Base-by-base conservation (phyloP, 2,329 filamentous ascomycete genomes). In the Capronia coronata region DNA sequence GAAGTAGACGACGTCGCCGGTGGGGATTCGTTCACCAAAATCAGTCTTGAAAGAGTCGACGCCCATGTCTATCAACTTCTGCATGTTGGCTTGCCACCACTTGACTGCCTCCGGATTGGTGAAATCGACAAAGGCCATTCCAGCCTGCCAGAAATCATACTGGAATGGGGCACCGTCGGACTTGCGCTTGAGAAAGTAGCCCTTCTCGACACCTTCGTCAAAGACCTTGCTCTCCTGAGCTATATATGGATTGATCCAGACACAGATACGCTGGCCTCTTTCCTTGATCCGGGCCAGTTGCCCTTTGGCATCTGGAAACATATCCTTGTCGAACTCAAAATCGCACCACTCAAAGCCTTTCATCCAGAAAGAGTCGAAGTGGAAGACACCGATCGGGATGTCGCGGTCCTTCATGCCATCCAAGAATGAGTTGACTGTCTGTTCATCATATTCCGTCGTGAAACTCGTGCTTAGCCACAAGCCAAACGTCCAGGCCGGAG, bases 291-390 rank as follows among this genome's bases (percentile, higher is more conserved):
- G 75, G 6, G 72, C 63, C 52, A 87, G 79, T 60, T 83, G 82
- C 0, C 74, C 78, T 43, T 75, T 73, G 1, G 84, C 80, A 55
- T 87, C 82, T 0, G 83, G 82, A 65, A 87, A 87, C 58, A 77
- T 77, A 40, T 82, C 77, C 1, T 75, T 68, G 60, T 84, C 82
- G 67, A 86, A 87, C 43, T 81, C 74, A 56, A 87, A 87, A 64
- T 87, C 83, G 51, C 82, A 86, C 84, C 83, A 87, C 48, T 80
- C 79, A 63, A 86, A 87, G 1, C 79, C 81, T 54, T 82, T 81
- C 74, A 87, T 81, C 83, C 83, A 87, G 73, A 86, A 87, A 65
- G 80, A 85, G 63, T 87, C 84, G 56, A 84, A 87, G 64, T 87
- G 84, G 65, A 87, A 87, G 2, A 86, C 82, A 30, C 83, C 78